A percentile compares a stretch with the other conserved stretches of the same genome.
phyloP scores from a whole-genome alignment of 2,329 filamentous ascomycete genomes.

The Sporothrix inflata region DNA sequence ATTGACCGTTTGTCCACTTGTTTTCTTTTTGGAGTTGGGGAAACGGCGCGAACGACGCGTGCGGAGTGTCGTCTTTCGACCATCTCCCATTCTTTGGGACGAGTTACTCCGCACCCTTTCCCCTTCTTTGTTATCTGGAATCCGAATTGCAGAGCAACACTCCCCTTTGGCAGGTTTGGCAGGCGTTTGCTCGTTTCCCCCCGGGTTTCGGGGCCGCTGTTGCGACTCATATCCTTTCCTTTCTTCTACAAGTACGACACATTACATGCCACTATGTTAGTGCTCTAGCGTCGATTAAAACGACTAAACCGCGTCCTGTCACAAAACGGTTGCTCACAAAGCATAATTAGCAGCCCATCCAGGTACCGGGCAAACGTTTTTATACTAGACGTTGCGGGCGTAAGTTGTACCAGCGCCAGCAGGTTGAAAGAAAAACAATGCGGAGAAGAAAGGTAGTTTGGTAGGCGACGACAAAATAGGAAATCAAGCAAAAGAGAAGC shows the following conservation, averaged over 20 bases:
- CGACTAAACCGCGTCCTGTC: background rate
- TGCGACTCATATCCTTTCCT: background rate
- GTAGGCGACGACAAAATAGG: background rate
- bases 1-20: conserved; percentile 7
- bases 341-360: background rate
- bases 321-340: conserved; percentile 1
- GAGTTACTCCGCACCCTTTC: background rate
- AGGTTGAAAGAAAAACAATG: background rate
- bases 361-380: background rate
- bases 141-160: background rate
- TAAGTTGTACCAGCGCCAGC: too few species aligned
- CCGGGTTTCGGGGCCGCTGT: background rate
- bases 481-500: background rate
- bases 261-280: conserved; percentile 7
- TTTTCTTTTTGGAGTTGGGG: background rate
- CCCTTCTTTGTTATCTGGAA: background rate
- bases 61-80: conserved; percentile 1
- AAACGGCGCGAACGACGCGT: background rate
- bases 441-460: background rate
- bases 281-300: background rate
- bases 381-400: background rate
- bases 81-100: background rate
- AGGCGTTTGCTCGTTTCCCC: background rate
- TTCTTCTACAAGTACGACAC: too few species aligned
- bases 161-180: background rate